Evolutionary conservation across 1,284 basidiomycete genomes (phyloP), one percentile per base, ranked within the genome.

Genomic region (Rhodotorula sp.): DNA sequence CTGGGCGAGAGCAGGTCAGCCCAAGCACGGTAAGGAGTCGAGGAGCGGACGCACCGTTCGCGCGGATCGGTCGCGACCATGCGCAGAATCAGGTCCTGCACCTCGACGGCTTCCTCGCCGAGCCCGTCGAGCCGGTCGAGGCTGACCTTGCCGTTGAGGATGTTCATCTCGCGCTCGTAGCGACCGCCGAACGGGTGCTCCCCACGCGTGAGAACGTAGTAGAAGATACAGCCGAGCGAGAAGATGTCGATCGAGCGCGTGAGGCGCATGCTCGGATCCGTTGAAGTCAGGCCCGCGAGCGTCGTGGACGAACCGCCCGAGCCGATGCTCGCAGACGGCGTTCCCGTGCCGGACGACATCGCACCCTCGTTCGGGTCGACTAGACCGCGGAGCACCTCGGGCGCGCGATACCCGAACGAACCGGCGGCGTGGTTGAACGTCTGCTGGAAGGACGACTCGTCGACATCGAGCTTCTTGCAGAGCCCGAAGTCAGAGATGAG

Each of bases 191-290:
- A 97, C 19, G 94, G 94, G 85, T 97, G 94, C 15, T 87, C 86
- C 2, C 94, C 94, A 70, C 87, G 89, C 64, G 92, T 93, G 58
- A 97, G 84, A 36, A 90, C 89, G 82, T 95, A 97, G 80, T 92
- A 96, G 82, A 94, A 95, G 75, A 97, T 83, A 82, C 94, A 97
- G 0, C 94, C 94, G 53, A 97, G 83, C 3, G 94, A 92, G 78
- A 97, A 97, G 59, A 97, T 90, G 82, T 97, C 94, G 69, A 97
- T 91, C 13, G 91, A 90, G 81, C 95, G 94, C 36, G 94, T 97
- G 72, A 97, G 82, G 67, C 93, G 83, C 54, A 88, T 88, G 84
- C 77, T 84, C 85, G 54, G 84, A 82, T 61, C 71, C 25, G 75
- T 77, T 25, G 60, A 63, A 19, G 54, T 62, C 27, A 66, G 17